Base-by-base conservation (phyloP, 139 green algal genomes). In the Raphidocelis subcapitata region DNA sequence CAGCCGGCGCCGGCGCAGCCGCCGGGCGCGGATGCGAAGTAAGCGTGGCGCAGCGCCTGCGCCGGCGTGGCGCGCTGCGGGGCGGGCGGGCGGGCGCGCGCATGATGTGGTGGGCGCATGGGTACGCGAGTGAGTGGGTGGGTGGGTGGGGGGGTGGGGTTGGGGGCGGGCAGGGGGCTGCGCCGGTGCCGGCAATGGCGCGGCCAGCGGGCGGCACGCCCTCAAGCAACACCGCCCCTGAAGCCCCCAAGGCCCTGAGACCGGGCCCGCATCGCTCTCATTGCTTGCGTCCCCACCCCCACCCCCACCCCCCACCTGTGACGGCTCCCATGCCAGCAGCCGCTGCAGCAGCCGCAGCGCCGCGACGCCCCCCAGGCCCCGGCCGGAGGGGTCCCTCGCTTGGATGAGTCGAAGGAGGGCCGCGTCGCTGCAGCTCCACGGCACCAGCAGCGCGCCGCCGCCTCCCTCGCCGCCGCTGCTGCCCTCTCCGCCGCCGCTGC, bases 281-380 rank as follows among this genome's bases (percentile, higher is more conserved):
- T 80, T 21, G 80, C 76, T 66, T 86, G 81, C 15, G 56, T 29
- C 64, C 83, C 67, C 31, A 65, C 79, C 64, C 81, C 54, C 14
- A 28, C 18, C 3, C 71, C 72, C 5, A 72, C 73, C 2, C 71
- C 71, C 44, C 77, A 26, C 32, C 33, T 37, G 29, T 35, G 49
- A 26, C 41, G 84, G 84, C 12, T 87, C 71, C 86, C 86, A 92
- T 32, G 83, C 72, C 65, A 92, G 71, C 54, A 92, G 69, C 10
- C 41, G 35, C 63, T 61, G 63, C 33, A 84, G 74, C 62, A 90
- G 71, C 1, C 79, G 67, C 35, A 88, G 33, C 10, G 74, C 84
- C 35, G 81, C 65, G 23, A 65, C 59, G 18, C 74, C 82, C 32
- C 81, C 79, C 52, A 86, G 73, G 0, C 84, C 84, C 24, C 3